Percentiles rank a stretch among this genome's conserved stretches.
Evolutionary conservation across 495 filamentous ascomycete genomes (phyloP).

Genomic region (Lepraria neglecta): DNA sequence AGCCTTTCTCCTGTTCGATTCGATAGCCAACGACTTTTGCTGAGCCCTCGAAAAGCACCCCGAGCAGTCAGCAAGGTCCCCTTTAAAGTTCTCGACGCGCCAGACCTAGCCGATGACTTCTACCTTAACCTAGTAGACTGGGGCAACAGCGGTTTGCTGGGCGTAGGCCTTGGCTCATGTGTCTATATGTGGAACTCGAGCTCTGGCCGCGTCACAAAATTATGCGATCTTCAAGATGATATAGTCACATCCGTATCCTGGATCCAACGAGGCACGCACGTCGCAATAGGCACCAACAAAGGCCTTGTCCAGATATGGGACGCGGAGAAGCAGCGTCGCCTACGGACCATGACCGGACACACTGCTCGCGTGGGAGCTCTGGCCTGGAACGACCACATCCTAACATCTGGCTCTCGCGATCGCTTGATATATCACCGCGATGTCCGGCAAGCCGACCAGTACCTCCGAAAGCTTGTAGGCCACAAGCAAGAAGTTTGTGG

Average conservation of each 20-base stretch:
- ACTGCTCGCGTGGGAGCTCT: slow-evolving; percentile 83
- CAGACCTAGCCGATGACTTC: slow-evolving; percentile 93
- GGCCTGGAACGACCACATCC: slow-evolving; percentile 96
- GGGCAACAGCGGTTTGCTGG: slow-evolving; percentile 91
- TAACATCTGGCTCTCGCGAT: slow-evolving; percentile 91
- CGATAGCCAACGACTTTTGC: slow-evolving; percentile 81
- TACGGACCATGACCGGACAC: slow-evolving; percentile 95
- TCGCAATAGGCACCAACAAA: slow-evolving; percentile 89
- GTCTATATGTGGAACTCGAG: slow-evolving; percentile 99
- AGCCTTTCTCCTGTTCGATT: slow-evolving; percentile 86
- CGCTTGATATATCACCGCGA: slow-evolving; percentile 91
- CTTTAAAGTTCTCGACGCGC: slow-evolving; percentile 95
- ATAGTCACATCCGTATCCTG: slow-evolving; percentile 93
- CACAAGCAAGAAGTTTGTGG: slow-evolving; percentile 99
- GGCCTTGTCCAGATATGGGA: slow-evolving; percentile 98
- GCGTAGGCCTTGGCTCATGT: slow-evolving; percentile 82
- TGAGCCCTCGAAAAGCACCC: slow-evolving; percentile 80
- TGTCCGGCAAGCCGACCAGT: slow-evolving; percentile 88
- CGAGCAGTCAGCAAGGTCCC: slow-evolving; percentile 90
- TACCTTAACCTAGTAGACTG: slow-evolving; percentile 96
- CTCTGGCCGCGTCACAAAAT: slow-evolving; percentile 76
- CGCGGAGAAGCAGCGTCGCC: slow-evolving; percentile 70
- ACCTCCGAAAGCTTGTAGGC: slow-evolving; percentile 73
- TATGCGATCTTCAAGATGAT: slow-evolving; percentile 89
- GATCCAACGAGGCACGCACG: slow-evolving; percentile 92